These are phyloP conservation scores for Trichoderma aggressivum DNA, from an alignment of 2,329 filamentous ascomycete genomes.

Conservation along the genomic window DNA sequence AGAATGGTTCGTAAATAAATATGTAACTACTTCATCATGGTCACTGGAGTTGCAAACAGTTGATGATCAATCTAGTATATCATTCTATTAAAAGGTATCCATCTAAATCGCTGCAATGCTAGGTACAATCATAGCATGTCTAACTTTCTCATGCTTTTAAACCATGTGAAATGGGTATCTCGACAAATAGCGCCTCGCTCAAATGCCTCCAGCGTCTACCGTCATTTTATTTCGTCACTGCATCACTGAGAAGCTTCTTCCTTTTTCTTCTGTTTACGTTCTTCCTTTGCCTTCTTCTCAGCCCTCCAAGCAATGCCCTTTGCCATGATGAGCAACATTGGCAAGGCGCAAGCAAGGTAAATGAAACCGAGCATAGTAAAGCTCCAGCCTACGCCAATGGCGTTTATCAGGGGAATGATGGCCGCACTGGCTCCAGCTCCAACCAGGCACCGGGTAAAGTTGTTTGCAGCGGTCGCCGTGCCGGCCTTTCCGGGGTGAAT, in stretches of 20 bases:
- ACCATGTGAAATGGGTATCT: neutral
- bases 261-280: conserved; percentile 23
- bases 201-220: neutral
- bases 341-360: conserved; percentile 39
- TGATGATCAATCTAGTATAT: neutral
- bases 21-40: too few species aligned
- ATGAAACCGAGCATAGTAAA: conserved; percentile 47
- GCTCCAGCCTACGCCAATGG: conserved; percentile 50
- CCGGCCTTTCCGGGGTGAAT: conserved; percentile 51
- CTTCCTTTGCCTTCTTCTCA: conserved; percentile 30
- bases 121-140: neutral
- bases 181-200: neutral
- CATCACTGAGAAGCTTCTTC: neutral
- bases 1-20: neutral
- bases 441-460: conserved; percentile 53
- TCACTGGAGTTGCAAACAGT: neutral
- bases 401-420: conserved; percentile 50
- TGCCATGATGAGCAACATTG: conserved; percentile 40
- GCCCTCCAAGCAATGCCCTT: conserved; percentile 44
- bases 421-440: conserved; percentile 52
- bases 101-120: neutral
- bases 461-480: conserved; percentile 55
- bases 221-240: neutral
- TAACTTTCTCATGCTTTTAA: neutral
- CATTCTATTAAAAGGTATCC: neutral